Conservation (phyloP, 1,284 basidiomycete species). For the Malassezia caprae region DNA sequence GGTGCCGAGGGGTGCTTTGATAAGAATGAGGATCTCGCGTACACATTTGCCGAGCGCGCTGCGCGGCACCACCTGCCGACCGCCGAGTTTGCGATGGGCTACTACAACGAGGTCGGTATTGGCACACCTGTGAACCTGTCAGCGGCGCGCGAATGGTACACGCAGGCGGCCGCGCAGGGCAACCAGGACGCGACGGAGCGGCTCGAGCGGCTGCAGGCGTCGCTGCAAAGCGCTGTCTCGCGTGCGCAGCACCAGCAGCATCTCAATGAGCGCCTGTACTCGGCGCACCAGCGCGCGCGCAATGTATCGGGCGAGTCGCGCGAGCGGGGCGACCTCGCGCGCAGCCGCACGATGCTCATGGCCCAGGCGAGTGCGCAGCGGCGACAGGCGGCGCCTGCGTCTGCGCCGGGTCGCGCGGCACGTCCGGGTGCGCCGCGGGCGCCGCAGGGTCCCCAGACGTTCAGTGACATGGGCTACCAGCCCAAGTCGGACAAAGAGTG, state of each 20-base stretch:
- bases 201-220: slow-evolving; percentile 58
- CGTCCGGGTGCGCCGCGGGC: slow-evolving; percentile 13
- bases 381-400: neutral
- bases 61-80: slow-evolving; percentile 66
- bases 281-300: slow-evolving; percentile 67
- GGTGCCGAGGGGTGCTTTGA: slow-evolving; percentile 70
- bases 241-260: slow-evolving; percentile 68
- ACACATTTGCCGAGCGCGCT: slow-evolving; percentile 83
- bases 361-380: slow-evolving; percentile 14
- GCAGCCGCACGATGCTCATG: slow-evolving; percentile 9
- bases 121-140: slow-evolving; percentile 55
- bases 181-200: slow-evolving; percentile 72
- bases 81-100: slow-evolving; percentile 89
- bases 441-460: slow-evolving; percentile 60
- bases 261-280: slow-evolving; percentile 67
- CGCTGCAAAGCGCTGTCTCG: slow-evolving; percentile 54
- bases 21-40: slow-evolving; percentile 77
- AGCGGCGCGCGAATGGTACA: slow-evolving; percentile 61
- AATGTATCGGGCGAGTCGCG: neutral
- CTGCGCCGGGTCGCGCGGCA: slow-evolving; percentile 1
- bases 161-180: slow-evolving; percentile 61
- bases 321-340: slow-evolving; percentile 7
- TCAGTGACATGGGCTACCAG: slow-evolving; percentile 82
- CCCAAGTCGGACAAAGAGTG: slow-evolving; percentile 67
- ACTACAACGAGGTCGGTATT: slow-evolving; percentile 65